A percentile compares a stretch with the other conserved stretches of the same genome.
Conservation (phyloP, 2,329 filamentous ascomycete species). For the Colletotrichum tofieldiae region DNA sequence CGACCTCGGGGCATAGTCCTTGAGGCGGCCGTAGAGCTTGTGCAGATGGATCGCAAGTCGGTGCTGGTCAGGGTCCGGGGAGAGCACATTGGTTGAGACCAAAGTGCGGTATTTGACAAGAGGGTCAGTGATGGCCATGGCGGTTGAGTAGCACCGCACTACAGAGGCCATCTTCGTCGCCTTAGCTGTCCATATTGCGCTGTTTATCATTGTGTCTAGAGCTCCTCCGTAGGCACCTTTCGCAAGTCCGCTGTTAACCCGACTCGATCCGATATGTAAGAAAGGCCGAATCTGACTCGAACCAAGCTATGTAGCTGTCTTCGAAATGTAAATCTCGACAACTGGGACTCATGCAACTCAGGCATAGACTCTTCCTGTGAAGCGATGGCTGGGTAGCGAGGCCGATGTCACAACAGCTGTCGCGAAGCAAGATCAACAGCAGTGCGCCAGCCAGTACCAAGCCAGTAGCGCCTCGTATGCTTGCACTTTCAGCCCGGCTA, state of each 20-base stretch:
- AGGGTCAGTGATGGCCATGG: conserved; percentile 78
- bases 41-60: conserved; percentile 82
- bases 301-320: neutral
- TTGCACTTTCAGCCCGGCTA: neutral
- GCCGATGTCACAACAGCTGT: neutral
- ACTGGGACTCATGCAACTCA: neutral
- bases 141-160: conserved; percentile 57
- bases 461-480: neutral
- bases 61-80: conserved; percentile 80
- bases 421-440: neutral
- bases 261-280: neutral
- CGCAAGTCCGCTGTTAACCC: too few species aligned
- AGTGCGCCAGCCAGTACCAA: neutral
- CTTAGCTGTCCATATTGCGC: conserved; percentile 44
- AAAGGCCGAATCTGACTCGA: neutral
- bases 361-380: neutral
- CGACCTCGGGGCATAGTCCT: conserved; percentile 81
- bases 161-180: conserved; percentile 11
- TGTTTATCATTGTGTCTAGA: conserved; percentile 16
- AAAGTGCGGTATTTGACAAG: conserved; percentile 83
- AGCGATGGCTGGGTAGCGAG: neutral
- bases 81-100: conserved; percentile 76
- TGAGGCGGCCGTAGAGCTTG: conserved; percentile 81
- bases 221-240: neutral
- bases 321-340: neutral